Evolutionary conservation across 2,329 filamentous ascomycete species (phyloP).

Genomic region (Cordyceps javanica): DNA sequence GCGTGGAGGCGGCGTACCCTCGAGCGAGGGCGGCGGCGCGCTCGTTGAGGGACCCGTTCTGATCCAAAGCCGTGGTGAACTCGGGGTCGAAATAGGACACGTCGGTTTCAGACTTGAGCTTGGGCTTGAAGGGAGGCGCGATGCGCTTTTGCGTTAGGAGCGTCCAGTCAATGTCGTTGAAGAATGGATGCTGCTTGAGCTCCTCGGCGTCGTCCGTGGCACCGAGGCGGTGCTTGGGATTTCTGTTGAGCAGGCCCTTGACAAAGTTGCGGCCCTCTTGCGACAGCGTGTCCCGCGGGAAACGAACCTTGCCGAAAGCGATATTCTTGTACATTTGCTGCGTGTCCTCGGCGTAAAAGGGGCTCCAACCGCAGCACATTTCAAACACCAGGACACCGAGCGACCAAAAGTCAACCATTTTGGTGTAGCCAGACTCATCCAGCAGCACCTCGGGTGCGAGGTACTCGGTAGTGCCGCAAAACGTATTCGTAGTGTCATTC

Average conservation of each 20-base stretch:
- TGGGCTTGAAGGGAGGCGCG: conserved; percentile 94
- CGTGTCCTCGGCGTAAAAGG: conserved; percentile 97
- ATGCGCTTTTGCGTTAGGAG: conserved; percentile 84
- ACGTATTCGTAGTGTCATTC: conserved; percentile 97
- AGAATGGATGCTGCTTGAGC: conserved; percentile 91
- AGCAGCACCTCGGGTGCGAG: conserved; percentile 90
- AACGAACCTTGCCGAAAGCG: conserved; percentile 95
- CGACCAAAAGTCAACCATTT: conserved; percentile 99
- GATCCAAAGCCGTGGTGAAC: conserved; percentile 90
- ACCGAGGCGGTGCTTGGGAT: conserved; percentile 90
- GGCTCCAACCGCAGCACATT: conserved; percentile 99
- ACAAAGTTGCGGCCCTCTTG: conserved; percentile 96
- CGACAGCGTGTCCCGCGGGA: conserved; percentile 89
- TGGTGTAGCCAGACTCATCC: conserved; percentile 95
- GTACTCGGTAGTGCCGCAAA: conserved; percentile 97
- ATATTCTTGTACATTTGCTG: conserved; percentile 99
- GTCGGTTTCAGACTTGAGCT: conserved; percentile 90
- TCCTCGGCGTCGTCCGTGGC: conserved; percentile 89
- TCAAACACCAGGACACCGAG: conserved; percentile 95
- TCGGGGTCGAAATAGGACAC: conserved; percentile 98
- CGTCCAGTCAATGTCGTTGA: conserved; percentile 89
- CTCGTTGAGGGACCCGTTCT: conserved; percentile 82
- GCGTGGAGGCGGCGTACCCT: conserved; percentile 83
- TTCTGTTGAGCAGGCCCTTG: conserved; percentile 93
- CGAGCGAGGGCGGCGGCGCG: conserved; percentile 80